Evolutionary conservation across 805 yeast species (phyloP), one percentile per base, ranked within the genome.

Genomic region (Alloascoidea africana): DNA sequence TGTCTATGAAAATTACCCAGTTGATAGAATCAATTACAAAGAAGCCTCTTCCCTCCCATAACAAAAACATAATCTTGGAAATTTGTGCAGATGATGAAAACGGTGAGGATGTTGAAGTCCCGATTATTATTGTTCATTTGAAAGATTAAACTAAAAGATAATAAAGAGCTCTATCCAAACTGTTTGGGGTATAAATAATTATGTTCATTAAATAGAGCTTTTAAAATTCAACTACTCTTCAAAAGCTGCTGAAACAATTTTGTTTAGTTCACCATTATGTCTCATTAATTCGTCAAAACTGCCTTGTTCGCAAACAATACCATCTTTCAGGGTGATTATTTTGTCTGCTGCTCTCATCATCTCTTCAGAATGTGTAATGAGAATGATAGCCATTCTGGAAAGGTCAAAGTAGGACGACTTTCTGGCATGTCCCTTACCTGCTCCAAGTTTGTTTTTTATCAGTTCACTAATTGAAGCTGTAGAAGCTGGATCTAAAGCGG

Each of bases 71-170:
- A 61, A 77, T 89, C 41, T 69, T 91, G 41, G 98, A 89, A 59
- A 70, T 91, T 35, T 85, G 95, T 55, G 82, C 89, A 43, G 97
- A 91, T 51, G 98, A 91, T 55, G 65, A 73, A 51, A 70, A 77
- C 35, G 98, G 89, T 27, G 97, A 91, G 54, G 98, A 91, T 55
- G 96, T 86, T 15, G 97, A 87, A 49, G 84, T 86, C 44, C 98
- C 98, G 19, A 86, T 73, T 54, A 70, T 87, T 43, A 74, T 82
- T 40, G 71, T 87, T 40, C 70, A 68, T 47, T 51, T 76, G 37
- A 45, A 46, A 14, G 23, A 17, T 11, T 37, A 17, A 17, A 14
- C 2, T 16, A 3, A 23, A n/a, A 23, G 8, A 23, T 8, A n/a
- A n/a, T n/a, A n/a, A n/a, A n/a, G n/a, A n/a, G n/a, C n/a, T n/a